phyloP scores from a whole-genome alignment of 1,284 basidiomycete genomes.

The Cutaneotrichosporon sp. region DNA sequence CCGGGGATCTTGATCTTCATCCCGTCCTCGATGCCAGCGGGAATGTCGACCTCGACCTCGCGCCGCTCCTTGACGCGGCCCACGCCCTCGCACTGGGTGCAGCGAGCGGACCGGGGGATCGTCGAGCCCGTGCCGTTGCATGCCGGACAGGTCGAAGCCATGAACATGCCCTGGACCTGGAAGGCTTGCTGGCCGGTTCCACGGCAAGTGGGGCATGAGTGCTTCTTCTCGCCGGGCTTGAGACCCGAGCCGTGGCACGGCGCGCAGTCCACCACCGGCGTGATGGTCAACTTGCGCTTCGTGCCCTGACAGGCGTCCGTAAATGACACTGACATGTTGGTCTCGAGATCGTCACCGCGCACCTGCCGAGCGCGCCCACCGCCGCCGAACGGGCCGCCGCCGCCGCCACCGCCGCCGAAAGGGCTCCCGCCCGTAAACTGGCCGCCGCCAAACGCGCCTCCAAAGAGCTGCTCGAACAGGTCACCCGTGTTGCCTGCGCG shows the following conservation, averaged over 20 bases:
- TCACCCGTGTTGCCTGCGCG: constrained; percentile 60
- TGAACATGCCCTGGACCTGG: constrained; percentile 94
- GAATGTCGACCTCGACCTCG: constrained; percentile 78
- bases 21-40: constrained; percentile 93
- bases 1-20: constrained; percentile 85
- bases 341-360: constrained; percentile 83
- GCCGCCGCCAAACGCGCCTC: constrained; percentile 58
- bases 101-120: constrained; percentile 76
- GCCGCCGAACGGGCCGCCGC: constrained; percentile 50
- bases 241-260: constrained; percentile 85
- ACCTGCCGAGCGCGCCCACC: constrained; percentile 57
- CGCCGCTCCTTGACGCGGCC: constrained; percentile 83
- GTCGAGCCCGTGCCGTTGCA: constrained; percentile 83
- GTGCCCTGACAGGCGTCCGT: constrained; percentile 91
- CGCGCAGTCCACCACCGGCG: constrained; percentile 78
- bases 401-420: constrained; percentile 55
- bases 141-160: constrained; percentile 85
- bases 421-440: constrained; percentile 26
- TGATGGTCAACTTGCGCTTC: constrained; percentile 71
- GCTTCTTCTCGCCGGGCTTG: constrained; percentile 80
- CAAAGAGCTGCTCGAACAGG: constrained; percentile 87
- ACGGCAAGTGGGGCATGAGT: constrained; percentile 75
- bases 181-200: constrained; percentile 88
- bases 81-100: constrained; percentile 77
- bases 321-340: constrained; percentile 74